Conservation (phyloP, 345 rosid genomes). For the Microthlaspi erraticum region DNA sequence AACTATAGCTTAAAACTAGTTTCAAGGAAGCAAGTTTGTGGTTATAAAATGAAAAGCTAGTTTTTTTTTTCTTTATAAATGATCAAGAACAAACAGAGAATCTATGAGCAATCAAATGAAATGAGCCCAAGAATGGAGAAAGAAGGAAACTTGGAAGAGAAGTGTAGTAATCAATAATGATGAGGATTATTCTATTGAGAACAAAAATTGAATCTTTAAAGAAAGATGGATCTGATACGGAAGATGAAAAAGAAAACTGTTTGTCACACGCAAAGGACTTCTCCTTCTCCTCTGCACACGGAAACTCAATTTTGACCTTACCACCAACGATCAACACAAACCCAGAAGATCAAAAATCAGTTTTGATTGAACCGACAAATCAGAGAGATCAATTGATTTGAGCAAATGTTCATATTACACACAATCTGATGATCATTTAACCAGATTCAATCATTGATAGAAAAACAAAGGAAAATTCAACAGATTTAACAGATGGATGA, state of each 20-base stretch:
- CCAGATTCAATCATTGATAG: conserved; percentile 30
- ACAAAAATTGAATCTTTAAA: background rate
- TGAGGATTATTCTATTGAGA: conserved; percentile 27
- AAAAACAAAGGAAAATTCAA: conserved; percentile 8
- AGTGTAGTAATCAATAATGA: conserved; percentile 35
- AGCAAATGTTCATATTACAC: conserved; percentile 7
- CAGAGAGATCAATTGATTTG: conserved; percentile 10
- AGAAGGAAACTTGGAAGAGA: conserved; percentile 39
- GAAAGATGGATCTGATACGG: conserved; percentile 40
- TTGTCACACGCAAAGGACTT: conserved; percentile 46
- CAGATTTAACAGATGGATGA: too few species aligned
- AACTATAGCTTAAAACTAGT: background rate
- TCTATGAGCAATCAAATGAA: conserved; percentile 29
- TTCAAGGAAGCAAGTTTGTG: conserved; percentile 3
- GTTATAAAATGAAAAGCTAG: conserved; percentile 1
- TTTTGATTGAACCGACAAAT: conserved; percentile 25
- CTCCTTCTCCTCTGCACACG: conserved; percentile 44
- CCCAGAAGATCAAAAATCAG: conserved; percentile 32
- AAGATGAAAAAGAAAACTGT: conserved; percentile 30
- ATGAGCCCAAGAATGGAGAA: conserved; percentile 12
- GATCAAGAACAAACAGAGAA: conserved; percentile 29
- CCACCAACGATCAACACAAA: conserved; percentile 10
- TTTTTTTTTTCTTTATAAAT: background rate
- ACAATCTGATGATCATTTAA: conserved; percentile 49
- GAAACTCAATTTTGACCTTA: conserved; percentile 41